Percentiles rank a stretch among this genome's conserved stretches.
These are phyloP conservation scores for Luffa aegyptiaca DNA, from an alignment of 306 rosid species.

Conservation along the genomic window DNA sequence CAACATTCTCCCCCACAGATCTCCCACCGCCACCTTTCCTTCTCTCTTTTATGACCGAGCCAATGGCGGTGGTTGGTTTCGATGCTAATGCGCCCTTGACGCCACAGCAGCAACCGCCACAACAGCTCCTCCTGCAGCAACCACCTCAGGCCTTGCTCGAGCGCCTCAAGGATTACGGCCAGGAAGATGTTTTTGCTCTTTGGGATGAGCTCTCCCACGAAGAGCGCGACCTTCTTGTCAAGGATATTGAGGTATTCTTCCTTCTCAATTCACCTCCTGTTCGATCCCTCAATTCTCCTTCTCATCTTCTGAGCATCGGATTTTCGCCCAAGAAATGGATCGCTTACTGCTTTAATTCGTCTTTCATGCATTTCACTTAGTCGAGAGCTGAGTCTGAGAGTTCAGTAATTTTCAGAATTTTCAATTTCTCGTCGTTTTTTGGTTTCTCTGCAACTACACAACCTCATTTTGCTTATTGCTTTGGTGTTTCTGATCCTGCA, in stretches of 20 bases:
- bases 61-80: constrained; percentile 27
- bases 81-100: constrained; percentile 31
- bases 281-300: neutral
- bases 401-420: neutral
- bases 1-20: neutral
- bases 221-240: constrained; percentile 73
- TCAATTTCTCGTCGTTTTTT: neutral
- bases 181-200: constrained; percentile 80
- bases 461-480: neutral
- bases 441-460: neutral
- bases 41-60: constrained; percentile 28
- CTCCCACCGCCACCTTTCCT: neutral
- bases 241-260: constrained; percentile 55
- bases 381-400: neutral
- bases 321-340: neutral
- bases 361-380: neutral
- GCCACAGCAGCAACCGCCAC: constrained; percentile 15
- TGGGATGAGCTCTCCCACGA: constrained; percentile 88
- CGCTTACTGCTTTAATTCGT: neutral
- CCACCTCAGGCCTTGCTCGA: constrained; percentile 79
- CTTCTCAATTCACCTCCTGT: neutral
- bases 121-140: constrained; percentile 21
- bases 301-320: neutral
- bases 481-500: neutral
- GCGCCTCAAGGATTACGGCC: constrained; percentile 93